Conservation (phyloP, 352 stramenopile genomes). For the Globisporangium spinosum region DNA sequence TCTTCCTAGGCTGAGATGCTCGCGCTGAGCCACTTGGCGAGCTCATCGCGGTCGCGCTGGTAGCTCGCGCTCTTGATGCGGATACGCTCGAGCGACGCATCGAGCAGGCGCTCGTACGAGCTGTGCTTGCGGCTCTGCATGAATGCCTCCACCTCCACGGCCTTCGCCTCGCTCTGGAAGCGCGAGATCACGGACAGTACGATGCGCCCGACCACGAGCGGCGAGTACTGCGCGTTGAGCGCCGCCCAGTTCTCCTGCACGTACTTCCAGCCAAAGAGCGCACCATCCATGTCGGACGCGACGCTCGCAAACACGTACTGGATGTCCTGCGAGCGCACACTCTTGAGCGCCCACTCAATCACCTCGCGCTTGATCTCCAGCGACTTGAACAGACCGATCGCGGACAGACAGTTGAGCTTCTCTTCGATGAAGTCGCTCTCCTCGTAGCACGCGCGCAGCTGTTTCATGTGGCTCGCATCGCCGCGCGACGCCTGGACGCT, state of each 20-base stretch:
- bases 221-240: slow-evolving; percentile 64
- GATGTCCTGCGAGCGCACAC: slow-evolving; percentile 82
- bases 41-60: slow-evolving; percentile 44
- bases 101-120: slow-evolving; percentile 60
- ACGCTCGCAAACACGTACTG: slow-evolving; percentile 76
- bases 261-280: slow-evolving; percentile 64
- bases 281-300: slow-evolving; percentile 48
- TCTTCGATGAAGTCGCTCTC: slow-evolving; percentile 78
- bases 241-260: slow-evolving; percentile 63
- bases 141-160: slow-evolving; percentile 56
- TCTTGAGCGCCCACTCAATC: slow-evolving; percentile 62
- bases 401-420: slow-evolving; percentile 74
- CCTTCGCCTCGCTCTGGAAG: slow-evolving; percentile 62
- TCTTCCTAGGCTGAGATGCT: slow-evolving; percentile 17
- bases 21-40: slow-evolving; percentile 50
- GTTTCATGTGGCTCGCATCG: slow-evolving; percentile 35
- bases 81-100: slow-evolving; percentile 70
- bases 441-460: slow-evolving; percentile 59
- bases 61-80: slow-evolving; percentile 67
- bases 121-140: slow-evolving; percentile 60
- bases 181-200: slow-evolving; percentile 50
- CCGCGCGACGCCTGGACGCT: slow-evolving; percentile 46
- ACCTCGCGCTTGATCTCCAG: slow-evolving; percentile 58
- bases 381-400: slow-evolving; percentile 60
- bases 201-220: slow-evolving; percentile 64